Evolutionary conservation across 495 filamentous ascomycete species (phyloP), one percentile per base, ranked within the genome.

Genomic region (Daldinia grandis): DNA sequence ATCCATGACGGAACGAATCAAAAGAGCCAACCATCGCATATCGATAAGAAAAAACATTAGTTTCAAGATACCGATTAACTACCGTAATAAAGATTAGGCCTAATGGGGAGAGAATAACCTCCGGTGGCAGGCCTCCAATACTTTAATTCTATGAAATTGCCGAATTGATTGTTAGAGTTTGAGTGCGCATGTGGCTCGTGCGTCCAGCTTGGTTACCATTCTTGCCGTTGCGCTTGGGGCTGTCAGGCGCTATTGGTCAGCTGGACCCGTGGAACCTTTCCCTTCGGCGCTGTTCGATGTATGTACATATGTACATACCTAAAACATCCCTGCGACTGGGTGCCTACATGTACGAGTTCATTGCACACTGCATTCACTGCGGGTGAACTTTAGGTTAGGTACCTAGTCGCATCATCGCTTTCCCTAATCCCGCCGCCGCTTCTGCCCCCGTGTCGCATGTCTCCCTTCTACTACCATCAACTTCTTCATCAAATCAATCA

Each of bases 1-100:
- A 51, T 68, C 56, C 50, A 68, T 72, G 69, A 68, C 69, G 64
- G 64, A 72, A 65, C 61, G 62, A 70, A 70, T 66, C 62, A 66
- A 58, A 58, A 28, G 35, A 54, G 37, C 51, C 57, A 27, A 24
- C 24, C 19, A 8, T 7, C 19, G 38, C 17, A 28, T 53, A 64
- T 71, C 68, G 62, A 65, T 70, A 70, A 70, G 33, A 19, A 53
- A 28, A 2, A n/a, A n/a, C 19, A 17, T 12, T 47, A 21, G 42
- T 9, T 3, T 6, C 5, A 17, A n/a, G 37, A 40, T n/a, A 2
- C n/a, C 12, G 17, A 47, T 47, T 19, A 19, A 47, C 24, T 47
- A 47, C 42, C 19, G 17, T 47, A 47, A 35, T 33, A 33, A 33
- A 10, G 31, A 3, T 33, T 33, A 33, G 31, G 9, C 31, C 10